A percentile compares a stretch with the other conserved stretches of the same genome.
Conservation (phyloP, 1,284 basidiomycete species). For the Rhodotorula mucilaginosa region DNA sequence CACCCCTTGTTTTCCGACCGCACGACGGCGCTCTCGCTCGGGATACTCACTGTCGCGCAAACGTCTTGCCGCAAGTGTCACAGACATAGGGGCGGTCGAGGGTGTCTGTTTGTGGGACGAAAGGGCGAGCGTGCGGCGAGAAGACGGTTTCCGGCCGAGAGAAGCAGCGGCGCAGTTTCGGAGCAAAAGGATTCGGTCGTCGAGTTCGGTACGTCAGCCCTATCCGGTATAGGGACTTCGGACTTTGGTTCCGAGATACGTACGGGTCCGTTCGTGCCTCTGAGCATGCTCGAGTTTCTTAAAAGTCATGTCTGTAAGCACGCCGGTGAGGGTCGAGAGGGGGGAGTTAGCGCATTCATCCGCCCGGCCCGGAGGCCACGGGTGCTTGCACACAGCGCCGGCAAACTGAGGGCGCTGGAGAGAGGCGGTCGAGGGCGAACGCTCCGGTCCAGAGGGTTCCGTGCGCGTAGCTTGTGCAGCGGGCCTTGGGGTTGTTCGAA, state of each 20-base stretch:
- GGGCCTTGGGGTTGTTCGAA: too few species aligned
- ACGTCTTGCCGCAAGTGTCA: slow-evolving; percentile 34
- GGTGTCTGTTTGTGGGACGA: slow-evolving; percentile 17
- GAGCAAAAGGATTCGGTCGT: too few species aligned
- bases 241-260: neutral
- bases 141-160: neutral
- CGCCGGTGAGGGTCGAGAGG: neutral
- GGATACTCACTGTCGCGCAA: slow-evolving; percentile 37
- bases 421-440: too few species aligned
- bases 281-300: slow-evolving; percentile 40
- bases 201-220: too few species aligned
- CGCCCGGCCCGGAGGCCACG: neutral
- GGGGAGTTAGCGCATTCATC: neutral
- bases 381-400: too few species aligned
- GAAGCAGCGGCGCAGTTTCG: neutral
- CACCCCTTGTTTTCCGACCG: neutral
- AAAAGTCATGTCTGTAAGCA: slow-evolving; percentile 21
- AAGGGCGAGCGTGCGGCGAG: neutral
- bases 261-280: slow-evolving; percentile 38
- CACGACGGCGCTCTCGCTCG: neutral
- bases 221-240: too few species aligned
- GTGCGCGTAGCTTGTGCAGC: too few species aligned
- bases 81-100: slow-evolving; percentile 36
- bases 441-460: too few species aligned
- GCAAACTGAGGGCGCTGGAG: neutral